A percentile compares a stretch with the other conserved stretches of the same genome.
Evolutionary conservation across 345 rosid species (phyloP).

Genomic region (Clausena lansium): DNA sequence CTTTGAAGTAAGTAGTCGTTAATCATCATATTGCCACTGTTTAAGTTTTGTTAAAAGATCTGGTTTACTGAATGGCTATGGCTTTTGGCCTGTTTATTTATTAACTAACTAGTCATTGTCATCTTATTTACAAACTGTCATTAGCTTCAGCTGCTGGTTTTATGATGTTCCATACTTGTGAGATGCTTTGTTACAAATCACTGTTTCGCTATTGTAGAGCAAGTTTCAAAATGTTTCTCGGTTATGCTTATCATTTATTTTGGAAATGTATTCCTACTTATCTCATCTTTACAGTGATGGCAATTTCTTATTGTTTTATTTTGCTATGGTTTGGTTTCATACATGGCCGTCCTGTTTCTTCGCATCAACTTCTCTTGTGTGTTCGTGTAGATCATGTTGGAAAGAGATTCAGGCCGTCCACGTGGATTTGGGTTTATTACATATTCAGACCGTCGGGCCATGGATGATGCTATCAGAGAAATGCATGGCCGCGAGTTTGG

Average conservation of each 20-base stretch:
- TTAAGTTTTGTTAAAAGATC: background rate
- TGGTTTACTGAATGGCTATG: background rate
- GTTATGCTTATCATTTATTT: background rate
- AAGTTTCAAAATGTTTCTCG: background rate
- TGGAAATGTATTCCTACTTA: constrained; percentile 2
- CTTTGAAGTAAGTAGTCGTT: background rate
- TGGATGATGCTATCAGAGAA: constrained; percentile 95
- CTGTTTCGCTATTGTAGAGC: background rate
- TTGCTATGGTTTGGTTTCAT: constrained; percentile 22
- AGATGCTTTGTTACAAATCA: background rate
- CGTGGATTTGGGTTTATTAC: constrained; percentile 99
- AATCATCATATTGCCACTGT: background rate
- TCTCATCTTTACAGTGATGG: constrained; percentile 4
- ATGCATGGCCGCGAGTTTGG: constrained; percentile 95
- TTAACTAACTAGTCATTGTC: background rate
- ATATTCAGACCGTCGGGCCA: constrained; percentile 82
- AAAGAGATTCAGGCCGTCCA: constrained; percentile 91
- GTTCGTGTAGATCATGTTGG: constrained; percentile 82
- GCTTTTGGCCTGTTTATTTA: background rate
- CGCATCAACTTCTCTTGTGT: constrained; percentile 38
- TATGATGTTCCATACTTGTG: background rate
- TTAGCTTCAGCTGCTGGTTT: background rate
- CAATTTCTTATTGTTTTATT: constrained; percentile 9
- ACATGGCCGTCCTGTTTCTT: constrained; percentile 22
- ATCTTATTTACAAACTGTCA: background rate